These are phyloP conservation scores for Gamsiella multidivaricata DNA, from an alignment of 192 early-diverging fungal species.

Conservation along the genomic window DNA sequence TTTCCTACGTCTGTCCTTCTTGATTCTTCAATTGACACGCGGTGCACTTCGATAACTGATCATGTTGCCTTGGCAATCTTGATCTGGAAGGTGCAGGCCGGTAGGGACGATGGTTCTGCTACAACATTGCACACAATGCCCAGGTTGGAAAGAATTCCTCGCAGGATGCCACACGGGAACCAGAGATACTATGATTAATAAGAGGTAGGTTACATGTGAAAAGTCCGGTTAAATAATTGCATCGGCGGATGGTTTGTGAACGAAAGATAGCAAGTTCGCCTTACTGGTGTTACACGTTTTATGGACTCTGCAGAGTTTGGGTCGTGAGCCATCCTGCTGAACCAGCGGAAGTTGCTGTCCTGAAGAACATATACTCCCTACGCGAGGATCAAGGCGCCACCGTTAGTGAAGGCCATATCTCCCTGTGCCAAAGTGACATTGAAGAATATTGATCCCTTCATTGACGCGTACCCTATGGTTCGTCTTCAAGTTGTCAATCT, in stretches of 20 bases:
- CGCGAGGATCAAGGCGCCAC: neutral
- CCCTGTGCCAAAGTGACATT: neutral
- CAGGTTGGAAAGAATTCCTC: slow-evolving; percentile 92
- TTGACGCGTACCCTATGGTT: slow-evolving; percentile 82
- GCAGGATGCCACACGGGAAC: slow-evolving; percentile 96
- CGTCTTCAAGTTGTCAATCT: slow-evolving; percentile 98
- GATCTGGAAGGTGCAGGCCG: slow-evolving; percentile 87
- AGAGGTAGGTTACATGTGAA: neutral
- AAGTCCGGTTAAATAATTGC: too few species aligned
- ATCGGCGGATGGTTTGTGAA: too few species aligned
- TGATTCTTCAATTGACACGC: too few species aligned
- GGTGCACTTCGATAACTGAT: too few species aligned
- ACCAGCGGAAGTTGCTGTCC: slow-evolving; percentile 98
- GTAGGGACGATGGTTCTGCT: slow-evolving; percentile 85
- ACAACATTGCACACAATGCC: slow-evolving; percentile 88
- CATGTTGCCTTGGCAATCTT: slow-evolving; percentile 70
- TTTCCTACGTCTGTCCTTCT: too few species aligned
- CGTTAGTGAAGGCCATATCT: neutral
- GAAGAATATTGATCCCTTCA: neutral
- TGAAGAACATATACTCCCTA: slow-evolving; percentile 98
- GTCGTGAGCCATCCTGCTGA: slow-evolving; percentile 90
- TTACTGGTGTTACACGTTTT: slow-evolving; percentile 81
- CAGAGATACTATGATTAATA: slow-evolving; percentile 80
- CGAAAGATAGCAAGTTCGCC: neutral
- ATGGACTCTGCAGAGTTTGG: slow-evolving; percentile 80